Conservation (phyloP, 2,329 filamentous ascomycete species). For the Trichophyton rubrum region DNA sequence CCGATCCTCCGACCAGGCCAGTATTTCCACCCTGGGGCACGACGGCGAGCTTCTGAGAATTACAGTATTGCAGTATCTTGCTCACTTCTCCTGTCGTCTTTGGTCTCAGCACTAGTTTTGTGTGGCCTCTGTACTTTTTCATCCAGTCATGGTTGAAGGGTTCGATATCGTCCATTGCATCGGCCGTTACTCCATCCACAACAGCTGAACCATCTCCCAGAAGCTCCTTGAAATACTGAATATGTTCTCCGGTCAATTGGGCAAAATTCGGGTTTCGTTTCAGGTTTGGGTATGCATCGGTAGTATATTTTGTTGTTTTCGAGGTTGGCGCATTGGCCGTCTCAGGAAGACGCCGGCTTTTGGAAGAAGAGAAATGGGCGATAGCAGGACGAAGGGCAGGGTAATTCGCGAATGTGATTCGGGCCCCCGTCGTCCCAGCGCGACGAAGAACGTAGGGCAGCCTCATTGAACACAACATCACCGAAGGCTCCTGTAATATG, state of each 20-base stretch:
- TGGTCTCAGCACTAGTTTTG: conserved; percentile 76
- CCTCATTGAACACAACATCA: not conserved
- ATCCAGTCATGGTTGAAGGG: conserved; percentile 98
- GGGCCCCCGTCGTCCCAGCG: not conserved
- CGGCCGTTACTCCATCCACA: conserved; percentile 66
- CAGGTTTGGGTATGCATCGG: conserved; percentile 67
- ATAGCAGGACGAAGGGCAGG: not conserved
- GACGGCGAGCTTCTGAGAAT: conserved; percentile 79
- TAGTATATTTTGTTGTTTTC: conserved; percentile 55
- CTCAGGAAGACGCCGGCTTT: not conserved
- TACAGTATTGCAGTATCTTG: conserved; percentile 86
- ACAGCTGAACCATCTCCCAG: conserved; percentile 67
- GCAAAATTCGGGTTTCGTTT: conserved; percentile 64
- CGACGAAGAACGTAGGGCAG: not conserved
- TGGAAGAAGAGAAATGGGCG: not conserved
- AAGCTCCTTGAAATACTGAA: conserved; percentile 68
- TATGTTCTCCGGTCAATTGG: conserved; percentile 61
- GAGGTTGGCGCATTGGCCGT: conserved; percentile 4
- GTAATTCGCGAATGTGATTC: not conserved
- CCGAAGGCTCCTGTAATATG: not conserved
- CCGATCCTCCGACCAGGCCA: conserved; percentile 84
- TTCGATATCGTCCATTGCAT: conserved; percentile 69
- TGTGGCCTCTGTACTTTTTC: conserved; percentile 92
- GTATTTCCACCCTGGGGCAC: conserved; percentile 97
- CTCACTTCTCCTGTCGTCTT: conserved; percentile 76